Evolutionary conservation across 805 yeast species (phyloP), one percentile per base, ranked within the genome.

Genomic region (Saccharomycopsis sp.): DNA sequence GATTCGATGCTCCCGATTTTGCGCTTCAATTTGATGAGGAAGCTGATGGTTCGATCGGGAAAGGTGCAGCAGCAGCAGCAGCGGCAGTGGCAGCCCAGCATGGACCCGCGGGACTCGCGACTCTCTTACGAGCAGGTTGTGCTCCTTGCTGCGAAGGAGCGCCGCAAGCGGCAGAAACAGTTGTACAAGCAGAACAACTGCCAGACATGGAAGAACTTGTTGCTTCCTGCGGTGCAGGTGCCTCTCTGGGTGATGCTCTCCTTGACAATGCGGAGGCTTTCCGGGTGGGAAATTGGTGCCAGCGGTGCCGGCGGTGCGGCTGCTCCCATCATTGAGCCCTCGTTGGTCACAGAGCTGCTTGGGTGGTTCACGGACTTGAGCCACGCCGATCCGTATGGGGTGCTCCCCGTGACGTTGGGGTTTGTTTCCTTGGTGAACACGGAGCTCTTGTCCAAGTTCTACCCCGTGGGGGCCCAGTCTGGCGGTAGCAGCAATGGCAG

Each of bases 161-260:
- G 79, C 32, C 65, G 88, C 44, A 77, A 75, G 46, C 67, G 94
- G 48, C 94, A 89, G 50, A 76, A 78, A 51, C 57, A 57, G 37
- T 63, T 88, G n/a, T 88, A 81, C 60, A 71, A 70, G 48, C 68
- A 72, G 40, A 67, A 80, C 52, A 64, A 68, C 7, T 83, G 87
- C 39, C 89, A 85, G 53, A 58, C 79, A 43, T 88, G 94, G 86
- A 88, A 87, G 57, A 77, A 82, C 52, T 62, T 76, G 42, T 52
- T 82, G 3, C 63, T 86, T 29, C 96, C 96, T 1, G 61, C 77
- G 0, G 73, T 84, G 13, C 97, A 88, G 55, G 68, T 89, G 16
- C 97, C 97, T 0, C 57, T 88, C 4, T 88, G 96, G 94, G 68
- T 87, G 2, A 66, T 80, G 2, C 66, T 88, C 68, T 80, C 92